phyloP scores from a whole-genome alignment of 768 basidiomycete genomes.

The Fomitopsis pulvina region DNA sequence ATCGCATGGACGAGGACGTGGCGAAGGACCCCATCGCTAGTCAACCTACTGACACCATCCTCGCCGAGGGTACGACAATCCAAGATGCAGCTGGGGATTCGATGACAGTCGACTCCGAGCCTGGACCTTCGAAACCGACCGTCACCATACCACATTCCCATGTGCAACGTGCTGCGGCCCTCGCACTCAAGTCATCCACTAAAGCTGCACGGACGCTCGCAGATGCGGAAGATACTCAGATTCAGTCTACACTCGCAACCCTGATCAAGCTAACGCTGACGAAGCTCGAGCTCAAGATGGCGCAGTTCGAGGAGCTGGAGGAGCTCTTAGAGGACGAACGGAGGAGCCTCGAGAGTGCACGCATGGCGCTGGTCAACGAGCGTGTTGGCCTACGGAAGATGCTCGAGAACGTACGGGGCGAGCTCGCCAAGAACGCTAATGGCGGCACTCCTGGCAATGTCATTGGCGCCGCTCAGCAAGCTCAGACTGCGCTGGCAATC shows the following conservation, averaged over 20 bases:
- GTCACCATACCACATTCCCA: constrained; percentile 60
- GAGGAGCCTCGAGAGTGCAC: constrained; percentile 73
- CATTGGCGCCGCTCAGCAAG: constrained; percentile 26
- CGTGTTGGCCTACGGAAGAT: constrained; percentile 63
- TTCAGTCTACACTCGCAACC: constrained; percentile 70
- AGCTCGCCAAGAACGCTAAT: constrained; percentile 44
- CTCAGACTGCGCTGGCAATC: constrained; percentile 40
- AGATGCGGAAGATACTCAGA: constrained; percentile 73
- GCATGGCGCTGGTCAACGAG: constrained; percentile 76
- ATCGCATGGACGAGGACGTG: constrained; percentile 37
- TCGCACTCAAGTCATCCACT: constrained; percentile 87
- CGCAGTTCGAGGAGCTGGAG: constrained; percentile 92
- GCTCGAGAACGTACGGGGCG: constrained; percentile 59
- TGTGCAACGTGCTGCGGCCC: constrained; percentile 72
- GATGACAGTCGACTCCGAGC: constrained; percentile 41
- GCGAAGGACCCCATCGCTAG: constrained; percentile 25
- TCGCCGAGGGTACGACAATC: not conserved
- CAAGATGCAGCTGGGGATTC: constrained; percentile 20
- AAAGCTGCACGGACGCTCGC: constrained; percentile 79
- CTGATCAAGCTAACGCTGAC: constrained; percentile 80
- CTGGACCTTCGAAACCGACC: constrained; percentile 28
- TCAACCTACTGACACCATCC: constrained; percentile 19
- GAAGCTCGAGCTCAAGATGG: constrained; percentile 93
- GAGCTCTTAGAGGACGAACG: constrained; percentile 89
- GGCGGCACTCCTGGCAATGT: constrained; percentile 13